phyloP scores from a whole-genome alignment of 495 filamentous ascomycete genomes.

The Tuber borchii region DNA sequence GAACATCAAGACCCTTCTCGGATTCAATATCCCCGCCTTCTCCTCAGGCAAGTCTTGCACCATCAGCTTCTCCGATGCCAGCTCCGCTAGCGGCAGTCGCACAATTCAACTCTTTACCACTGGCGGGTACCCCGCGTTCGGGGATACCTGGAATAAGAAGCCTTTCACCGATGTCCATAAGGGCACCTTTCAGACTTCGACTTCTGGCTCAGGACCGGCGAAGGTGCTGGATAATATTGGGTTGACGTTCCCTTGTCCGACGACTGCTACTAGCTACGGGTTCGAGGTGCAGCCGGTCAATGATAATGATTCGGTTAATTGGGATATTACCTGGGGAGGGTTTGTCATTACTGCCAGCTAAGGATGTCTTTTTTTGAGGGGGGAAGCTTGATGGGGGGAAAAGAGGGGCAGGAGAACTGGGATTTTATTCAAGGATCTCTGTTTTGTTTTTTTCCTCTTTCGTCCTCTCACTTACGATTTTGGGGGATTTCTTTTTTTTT shows the following conservation, averaged over 20 bases:
- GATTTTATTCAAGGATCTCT: background rate
- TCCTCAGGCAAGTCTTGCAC: background rate
- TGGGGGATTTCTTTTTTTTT: background rate
- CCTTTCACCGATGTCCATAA: background rate
- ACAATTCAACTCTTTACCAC: background rate
- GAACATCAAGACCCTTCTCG: background rate
- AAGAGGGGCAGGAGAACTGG: background rate
- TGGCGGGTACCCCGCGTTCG: background rate
- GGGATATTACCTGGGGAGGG: background rate
- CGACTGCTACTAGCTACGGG: background rate
- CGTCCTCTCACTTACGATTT: background rate
- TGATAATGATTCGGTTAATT: background rate
- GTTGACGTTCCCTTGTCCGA: background rate
- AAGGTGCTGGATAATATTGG: background rate
- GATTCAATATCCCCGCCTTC: background rate
- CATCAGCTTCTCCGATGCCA: background rate
- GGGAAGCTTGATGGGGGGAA: background rate
- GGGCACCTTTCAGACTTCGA: background rate
- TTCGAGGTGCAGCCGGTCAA: background rate
- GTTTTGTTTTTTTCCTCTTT: background rate
- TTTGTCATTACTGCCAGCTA: background rate
- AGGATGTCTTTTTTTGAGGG: background rate
- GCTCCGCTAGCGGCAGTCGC: background rate
- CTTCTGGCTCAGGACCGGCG: background rate
- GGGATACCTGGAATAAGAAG: background rate